Evolutionary conservation across 179 eudicot species (phyloP), one percentile per base, ranked within the genome.

Genomic region (Silene coronaria): DNA sequence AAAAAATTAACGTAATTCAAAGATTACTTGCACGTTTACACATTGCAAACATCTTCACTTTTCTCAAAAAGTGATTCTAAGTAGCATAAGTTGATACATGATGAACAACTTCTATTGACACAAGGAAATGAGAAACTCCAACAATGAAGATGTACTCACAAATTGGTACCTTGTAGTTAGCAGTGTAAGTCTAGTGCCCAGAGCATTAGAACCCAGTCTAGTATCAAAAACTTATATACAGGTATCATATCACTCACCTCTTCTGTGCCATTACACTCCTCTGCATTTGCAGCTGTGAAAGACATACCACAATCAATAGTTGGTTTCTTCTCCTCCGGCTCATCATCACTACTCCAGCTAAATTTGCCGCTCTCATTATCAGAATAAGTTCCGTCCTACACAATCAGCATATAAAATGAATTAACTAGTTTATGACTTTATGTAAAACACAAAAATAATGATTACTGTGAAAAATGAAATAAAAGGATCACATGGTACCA

Each of bases 321-420:
- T 17, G 79, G 59, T 32, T 80, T 80, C 76, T 71, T 64, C 53
- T 84, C 85, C 69, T 83, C 91, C 51, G 76, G 73, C 13, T 87
- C 93, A 46, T 89, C 93, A 4, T 89, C 91, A n/a, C 87, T 86
- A 72, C 63, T 81, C 93, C 93, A 89, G 75, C 88, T 87, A 76
- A 78, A 60, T 76, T 77, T 71, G 14, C 59, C 83, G 67, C 82
- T 75, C 12, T 74, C 91, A 26, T 79, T 82, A 27, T 78, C 89
- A 60, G 86, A 80, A 22, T 65, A 62, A 80, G 74, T 77, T 19
- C 74, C 86, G 34, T 72, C 83, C 89, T 85, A 78, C 78, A 77
- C 10, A 58, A 60, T 61, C 2, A 36, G 32, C 60, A 38, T 9
- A n/a, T 17, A 24, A 28, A 57, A 73, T 17, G 2, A 36, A 74